These are phyloP conservation scores for Trichophyton rubrum DNA, from an alignment of 2,329 filamentous ascomycete genomes.

Conservation along the genomic window DNA sequence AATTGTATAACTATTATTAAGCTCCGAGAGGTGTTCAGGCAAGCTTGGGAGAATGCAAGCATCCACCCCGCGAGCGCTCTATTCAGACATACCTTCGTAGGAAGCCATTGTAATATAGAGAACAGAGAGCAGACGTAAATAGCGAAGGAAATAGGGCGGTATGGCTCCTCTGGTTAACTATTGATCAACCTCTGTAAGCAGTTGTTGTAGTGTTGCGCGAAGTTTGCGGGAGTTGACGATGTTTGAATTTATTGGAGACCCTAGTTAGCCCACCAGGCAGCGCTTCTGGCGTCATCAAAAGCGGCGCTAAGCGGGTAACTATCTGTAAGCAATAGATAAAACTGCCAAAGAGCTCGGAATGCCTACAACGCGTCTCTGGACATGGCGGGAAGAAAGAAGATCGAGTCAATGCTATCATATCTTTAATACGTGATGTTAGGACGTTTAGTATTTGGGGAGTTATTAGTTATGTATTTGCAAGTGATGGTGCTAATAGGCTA, in stretches of 20 bases:
- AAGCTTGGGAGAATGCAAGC: not conserved
- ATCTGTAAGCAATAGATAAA: too few species aligned
- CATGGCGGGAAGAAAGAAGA: too few species aligned
- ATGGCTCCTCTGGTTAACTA: not conserved
- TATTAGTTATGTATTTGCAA: too few species aligned
- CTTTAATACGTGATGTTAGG: too few species aligned
- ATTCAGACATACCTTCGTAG: slow-evolving; percentile 28
- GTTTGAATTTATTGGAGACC: not conserved
- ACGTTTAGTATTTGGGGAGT: too few species aligned
- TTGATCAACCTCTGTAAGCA: too few species aligned
- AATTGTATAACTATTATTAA: slow-evolving; percentile 1
- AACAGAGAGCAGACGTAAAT: not conserved
- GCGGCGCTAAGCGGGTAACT: not conserved
- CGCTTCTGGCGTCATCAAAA: not conserved
- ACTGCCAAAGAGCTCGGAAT: too few species aligned
- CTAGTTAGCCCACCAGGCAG: not conserved
- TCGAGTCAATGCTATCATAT: too few species aligned
- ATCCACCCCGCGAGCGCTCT: not conserved
- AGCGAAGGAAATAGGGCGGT: not conserved
- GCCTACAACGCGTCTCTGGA: too few species aligned
- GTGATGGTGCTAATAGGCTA: too few species aligned
- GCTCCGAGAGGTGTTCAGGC: not conserved
- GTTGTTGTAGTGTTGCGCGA: not conserved
- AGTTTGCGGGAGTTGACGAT: not conserved
- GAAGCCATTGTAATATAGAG: slow-evolving; percentile 26